Evolutionary conservation across 805 yeast genomes (phyloP).

Genomic region (Lachancea sp.): DNA sequence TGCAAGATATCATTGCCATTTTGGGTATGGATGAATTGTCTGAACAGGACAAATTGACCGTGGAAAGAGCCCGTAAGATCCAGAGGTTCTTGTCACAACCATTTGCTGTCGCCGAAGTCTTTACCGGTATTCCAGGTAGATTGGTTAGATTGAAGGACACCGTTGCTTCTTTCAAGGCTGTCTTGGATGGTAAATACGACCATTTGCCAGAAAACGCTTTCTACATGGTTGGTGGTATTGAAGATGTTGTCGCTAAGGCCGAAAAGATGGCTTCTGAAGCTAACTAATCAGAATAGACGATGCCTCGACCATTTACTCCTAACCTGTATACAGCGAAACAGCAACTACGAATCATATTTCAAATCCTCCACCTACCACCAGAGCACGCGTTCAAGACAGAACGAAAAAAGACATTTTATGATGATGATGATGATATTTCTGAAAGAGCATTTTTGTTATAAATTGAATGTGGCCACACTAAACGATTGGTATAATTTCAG

Average conservation of each 20-base stretch:
- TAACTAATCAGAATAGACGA: slow-evolving; percentile 37
- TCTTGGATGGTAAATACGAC: slow-evolving; percentile 97
- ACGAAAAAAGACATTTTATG: slow-evolving; percentile 9
- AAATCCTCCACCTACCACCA: background rate
- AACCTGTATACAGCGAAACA: slow-evolving; percentile 6
- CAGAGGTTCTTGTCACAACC: slow-evolving; percentile 99
- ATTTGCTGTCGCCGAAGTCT: slow-evolving; percentile 98
- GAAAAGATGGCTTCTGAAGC: slow-evolving; percentile 96
- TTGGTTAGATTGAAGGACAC: slow-evolving; percentile 96
- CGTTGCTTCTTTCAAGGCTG: slow-evolving; percentile 89
- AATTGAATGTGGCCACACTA: slow-evolving; percentile 5
- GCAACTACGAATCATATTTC: slow-evolving; percentile 1
- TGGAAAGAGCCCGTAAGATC: slow-evolving; percentile 99
- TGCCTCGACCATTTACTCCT: background rate
- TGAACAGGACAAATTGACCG: slow-evolving; percentile 96
- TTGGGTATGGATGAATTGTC: slow-evolving; percentile 99
- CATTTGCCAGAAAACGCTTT: slow-evolving; percentile 98
- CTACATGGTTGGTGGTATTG: slow-evolving; percentile 99
- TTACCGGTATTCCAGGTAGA: slow-evolving; percentile 99
- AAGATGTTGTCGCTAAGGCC: slow-evolving; percentile 97
- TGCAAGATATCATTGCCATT: slow-evolving; percentile 99
- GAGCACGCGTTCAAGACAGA: slow-evolving; percentile 3
- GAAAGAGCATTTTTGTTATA: slow-evolving; percentile 7
- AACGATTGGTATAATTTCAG: background rate
- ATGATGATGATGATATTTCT: slow-evolving; percentile 12